Conservation (phyloP, 2,329 filamentous ascomycete species). For the Dichotomopilus funicola region DNA sequence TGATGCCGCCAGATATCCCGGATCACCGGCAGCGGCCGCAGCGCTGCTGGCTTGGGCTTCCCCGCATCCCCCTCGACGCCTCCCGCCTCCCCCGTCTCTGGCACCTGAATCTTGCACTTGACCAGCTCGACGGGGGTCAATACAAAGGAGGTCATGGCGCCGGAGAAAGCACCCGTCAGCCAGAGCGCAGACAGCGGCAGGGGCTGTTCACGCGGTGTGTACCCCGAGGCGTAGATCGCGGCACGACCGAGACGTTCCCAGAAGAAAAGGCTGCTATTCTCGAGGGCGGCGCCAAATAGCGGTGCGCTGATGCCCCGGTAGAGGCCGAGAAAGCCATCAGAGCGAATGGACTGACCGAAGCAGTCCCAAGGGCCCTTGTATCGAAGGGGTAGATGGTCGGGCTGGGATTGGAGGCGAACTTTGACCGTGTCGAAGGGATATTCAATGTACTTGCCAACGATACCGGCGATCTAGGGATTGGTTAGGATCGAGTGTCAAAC, state of each 20-base stretch:
- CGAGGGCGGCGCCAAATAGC: slow-evolving; percentile 80
- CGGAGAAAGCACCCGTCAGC: slow-evolving; percentile 76
- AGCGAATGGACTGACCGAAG: slow-evolving; percentile 75
- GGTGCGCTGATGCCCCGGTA: slow-evolving; percentile 93
- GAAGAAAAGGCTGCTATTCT: slow-evolving; percentile 89
- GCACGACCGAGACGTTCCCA: slow-evolving; percentile 74
- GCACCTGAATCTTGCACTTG: slow-evolving; percentile 97
- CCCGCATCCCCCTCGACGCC: slow-evolving; percentile 25
- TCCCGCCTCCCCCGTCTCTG: slow-evolving; percentile 29
- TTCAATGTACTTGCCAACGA: slow-evolving; percentile 92
- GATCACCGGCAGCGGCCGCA: slow-evolving; percentile 66
- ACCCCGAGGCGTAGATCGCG: slow-evolving; percentile 48
- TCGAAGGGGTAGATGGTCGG: slow-evolving; percentile 69
- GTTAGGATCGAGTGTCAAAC: slow-evolving; percentile 12
- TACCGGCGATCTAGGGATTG: slow-evolving; percentile 60
- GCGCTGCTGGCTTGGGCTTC: slow-evolving; percentile 32
- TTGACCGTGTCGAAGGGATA: slow-evolving; percentile 99
- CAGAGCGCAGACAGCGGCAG: slow-evolving; percentile 71
- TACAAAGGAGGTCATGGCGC: slow-evolving; percentile 81
- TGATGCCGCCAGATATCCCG: slow-evolving; percentile 74
- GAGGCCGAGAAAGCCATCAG: slow-evolving; percentile 72
- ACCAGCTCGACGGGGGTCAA: slow-evolving; percentile 94
- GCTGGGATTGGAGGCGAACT: slow-evolving; percentile 93
- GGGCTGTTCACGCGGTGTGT: slow-evolving; percentile 46
- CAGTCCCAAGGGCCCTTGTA: slow-evolving; percentile 89